phyloP scores from a whole-genome alignment of 176 grass and related monocot genomes.

The Carex pumila region DNA sequence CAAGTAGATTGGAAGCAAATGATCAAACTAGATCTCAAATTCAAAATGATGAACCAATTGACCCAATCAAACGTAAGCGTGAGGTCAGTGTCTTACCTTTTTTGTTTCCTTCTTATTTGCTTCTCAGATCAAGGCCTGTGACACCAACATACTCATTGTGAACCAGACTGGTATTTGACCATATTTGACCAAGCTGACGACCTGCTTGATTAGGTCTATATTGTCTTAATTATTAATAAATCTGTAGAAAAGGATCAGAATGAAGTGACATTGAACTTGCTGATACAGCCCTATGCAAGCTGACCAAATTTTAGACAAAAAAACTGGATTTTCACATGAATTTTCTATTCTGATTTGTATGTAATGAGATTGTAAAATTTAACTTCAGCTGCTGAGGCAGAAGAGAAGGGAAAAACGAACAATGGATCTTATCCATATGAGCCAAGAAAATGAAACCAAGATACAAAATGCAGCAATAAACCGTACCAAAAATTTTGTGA shows the following conservation, averaged over 20 bases:
- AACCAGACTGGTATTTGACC: background rate
- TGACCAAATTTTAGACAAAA: background rate
- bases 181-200: background rate
- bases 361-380: background rate
- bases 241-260: background rate
- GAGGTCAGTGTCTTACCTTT: constrained; percentile 29
- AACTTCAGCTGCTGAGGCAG: constrained; percentile 43
- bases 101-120: constrained; percentile 1
- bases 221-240: background rate
- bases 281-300: background rate
- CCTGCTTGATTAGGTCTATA: background rate
- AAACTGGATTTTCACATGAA: background rate
- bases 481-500: constrained; percentile 43
- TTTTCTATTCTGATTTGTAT: background rate
- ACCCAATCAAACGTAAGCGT: constrained; percentile 55
- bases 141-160: background rate
- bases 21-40: constrained; percentile 23
- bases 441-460: constrained; percentile 42
- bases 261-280: background rate
- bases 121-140: background rate
- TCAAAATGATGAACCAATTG: background rate
- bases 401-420: constrained; percentile 50
- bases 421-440: constrained; percentile 51
- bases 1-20: constrained; percentile 12
- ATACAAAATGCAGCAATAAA: constrained; percentile 43